Percentiles rank a stretch among this genome's conserved stretches.
Evolutionary conservation across 2,329 filamentous ascomycete genomes (phyloP).

Genomic region (Coleophoma eucalyptorum): DNA sequence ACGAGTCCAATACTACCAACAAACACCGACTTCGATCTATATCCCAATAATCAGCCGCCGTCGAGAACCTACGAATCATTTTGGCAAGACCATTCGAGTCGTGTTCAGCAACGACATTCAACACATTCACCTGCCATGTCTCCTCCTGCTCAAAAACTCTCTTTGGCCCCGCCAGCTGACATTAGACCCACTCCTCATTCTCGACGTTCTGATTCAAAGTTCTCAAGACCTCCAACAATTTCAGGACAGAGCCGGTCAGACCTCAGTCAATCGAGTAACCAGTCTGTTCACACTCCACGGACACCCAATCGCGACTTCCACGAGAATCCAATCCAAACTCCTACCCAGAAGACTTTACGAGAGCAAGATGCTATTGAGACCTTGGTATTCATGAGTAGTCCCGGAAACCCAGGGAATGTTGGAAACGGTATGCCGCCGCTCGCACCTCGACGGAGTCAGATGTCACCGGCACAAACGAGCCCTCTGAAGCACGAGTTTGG

Average conservation of each 20-base stretch:
- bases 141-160: slow-evolving; percentile 39
- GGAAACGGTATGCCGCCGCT: slow-evolving; percentile 42
- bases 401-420: slow-evolving; percentile 64
- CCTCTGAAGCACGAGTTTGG: slow-evolving; percentile 26
- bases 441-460: slow-evolving; percentile 31
- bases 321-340: slow-evolving; percentile 49
- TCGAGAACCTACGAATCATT: slow-evolving; percentile 38
- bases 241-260: slow-evolving; percentile 16
- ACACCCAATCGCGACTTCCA: slow-evolving; percentile 19
- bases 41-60: slow-evolving; percentile 25
- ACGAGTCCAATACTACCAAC: slow-evolving; percentile 7
- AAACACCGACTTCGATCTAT: slow-evolving; percentile 26
- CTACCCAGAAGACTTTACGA: slow-evolving; percentile 59
- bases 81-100: slow-evolving; percentile 37
- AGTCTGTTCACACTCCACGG: slow-evolving; percentile 17
- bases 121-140: slow-evolving; percentile 35
- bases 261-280: slow-evolving; percentile 17
- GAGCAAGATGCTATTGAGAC: slow-evolving; percentile 82
- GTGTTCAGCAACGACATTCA: slow-evolving; percentile 34
- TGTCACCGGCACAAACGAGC: slow-evolving; percentile 22
- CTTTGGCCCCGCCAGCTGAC: slow-evolving; percentile 33
- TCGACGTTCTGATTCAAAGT: slow-evolving; percentile 24
- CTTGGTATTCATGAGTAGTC: slow-evolving; percentile 77
- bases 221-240: slow-evolving; percentile 22
- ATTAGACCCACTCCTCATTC: slow-evolving; percentile 22